Evolutionary conservation across 805 yeast genomes (phyloP).

Genomic region (Sugiyamaella chiloensis): DNA sequence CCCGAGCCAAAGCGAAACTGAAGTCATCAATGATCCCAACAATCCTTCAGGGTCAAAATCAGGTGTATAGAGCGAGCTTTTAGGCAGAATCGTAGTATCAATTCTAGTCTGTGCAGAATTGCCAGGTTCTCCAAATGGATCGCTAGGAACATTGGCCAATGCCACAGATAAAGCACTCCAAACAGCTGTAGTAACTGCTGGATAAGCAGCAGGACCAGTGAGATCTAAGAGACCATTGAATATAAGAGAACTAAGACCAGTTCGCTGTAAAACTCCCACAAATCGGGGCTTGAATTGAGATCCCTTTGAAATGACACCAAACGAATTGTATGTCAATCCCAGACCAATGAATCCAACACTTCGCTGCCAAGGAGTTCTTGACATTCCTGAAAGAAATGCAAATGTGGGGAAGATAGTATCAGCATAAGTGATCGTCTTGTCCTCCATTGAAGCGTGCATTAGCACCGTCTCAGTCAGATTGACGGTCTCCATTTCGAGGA

Average conservation of each 20-base stretch:
- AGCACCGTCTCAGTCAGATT: constrained; percentile 19
- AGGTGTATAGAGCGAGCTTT: constrained; percentile 24
- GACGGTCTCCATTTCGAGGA: constrained; percentile 32
- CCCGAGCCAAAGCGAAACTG: constrained; percentile 38
- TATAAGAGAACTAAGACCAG: constrained; percentile 28
- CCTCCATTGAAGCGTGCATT: constrained; percentile 27
- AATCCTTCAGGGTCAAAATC: constrained; percentile 39
- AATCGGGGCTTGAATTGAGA: constrained; percentile 21
- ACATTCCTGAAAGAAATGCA: constrained; percentile 31
- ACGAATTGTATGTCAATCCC: constrained; percentile 30
- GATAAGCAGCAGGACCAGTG: constrained; percentile 22
- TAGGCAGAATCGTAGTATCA: constrained; percentile 28
- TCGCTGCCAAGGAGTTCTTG: constrained; percentile 18
- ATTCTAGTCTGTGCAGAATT: constrained; percentile 35
- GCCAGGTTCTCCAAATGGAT: constrained; percentile 30
- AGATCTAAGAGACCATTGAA: constrained; percentile 14
- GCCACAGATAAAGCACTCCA: constrained; percentile 31
- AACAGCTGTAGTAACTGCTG: constrained; percentile 24
- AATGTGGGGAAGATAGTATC: constrained; percentile 33
- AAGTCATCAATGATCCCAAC: constrained; percentile 35
- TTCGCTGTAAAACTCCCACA: constrained; percentile 32
- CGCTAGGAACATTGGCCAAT: constrained; percentile 23
- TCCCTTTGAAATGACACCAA: constrained; percentile 11
- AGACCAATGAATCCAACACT: constrained; percentile 27
- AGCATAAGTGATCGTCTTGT: constrained; percentile 27